phyloP scores from a whole-genome alignment of 768 basidiomycete species.

The Leccinum aurantiacum region DNA sequence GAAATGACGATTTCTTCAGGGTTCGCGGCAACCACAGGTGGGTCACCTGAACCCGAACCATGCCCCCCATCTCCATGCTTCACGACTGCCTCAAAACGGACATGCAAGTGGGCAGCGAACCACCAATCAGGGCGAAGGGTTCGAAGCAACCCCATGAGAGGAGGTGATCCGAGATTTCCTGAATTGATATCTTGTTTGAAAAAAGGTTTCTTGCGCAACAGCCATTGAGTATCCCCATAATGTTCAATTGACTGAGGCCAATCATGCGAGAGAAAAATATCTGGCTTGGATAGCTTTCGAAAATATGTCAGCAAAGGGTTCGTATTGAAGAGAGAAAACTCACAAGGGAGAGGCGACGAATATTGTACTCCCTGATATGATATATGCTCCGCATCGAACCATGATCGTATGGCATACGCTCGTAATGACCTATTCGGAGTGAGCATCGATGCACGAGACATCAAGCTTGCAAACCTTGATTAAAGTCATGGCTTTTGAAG shows the following conservation, averaged over 20 bases:
- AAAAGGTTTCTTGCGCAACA: conserved; percentile 77
- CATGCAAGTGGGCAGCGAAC: conserved; percentile 92
- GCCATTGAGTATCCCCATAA: conserved; percentile 63
- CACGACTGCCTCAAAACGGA: conserved; percentile 76
- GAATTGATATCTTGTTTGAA: conserved; percentile 66
- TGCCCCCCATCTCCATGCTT: conserved; percentile 37
- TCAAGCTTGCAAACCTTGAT: conserved; percentile 46
- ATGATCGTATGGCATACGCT: conserved; percentile 77
- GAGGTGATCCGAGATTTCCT: conserved; percentile 82
- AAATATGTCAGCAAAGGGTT: neutral
- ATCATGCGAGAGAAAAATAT: conserved; percentile 93
- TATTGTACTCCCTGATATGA: conserved; percentile 84
- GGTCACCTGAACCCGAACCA: neutral
- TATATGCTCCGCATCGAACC: conserved; percentile 80
- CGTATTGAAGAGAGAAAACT: conserved; percentile 15
- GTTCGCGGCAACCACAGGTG: conserved; percentile 13
- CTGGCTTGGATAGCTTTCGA: conserved; percentile 53
- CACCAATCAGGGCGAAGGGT: conserved; percentile 80
- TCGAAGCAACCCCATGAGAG: conserved; percentile 72
- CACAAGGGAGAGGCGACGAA: conserved; percentile 76
- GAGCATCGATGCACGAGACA: conserved; percentile 2
- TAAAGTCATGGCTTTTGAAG: conserved; percentile 77
- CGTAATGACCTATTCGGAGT: conserved; percentile 62
- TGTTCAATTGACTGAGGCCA: conserved; percentile 90
- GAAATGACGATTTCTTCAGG: conserved; percentile 44